phyloP scores from a whole-genome alignment of 2,329 filamentous ascomycete genomes.

The Fusarium humuli region DNA sequence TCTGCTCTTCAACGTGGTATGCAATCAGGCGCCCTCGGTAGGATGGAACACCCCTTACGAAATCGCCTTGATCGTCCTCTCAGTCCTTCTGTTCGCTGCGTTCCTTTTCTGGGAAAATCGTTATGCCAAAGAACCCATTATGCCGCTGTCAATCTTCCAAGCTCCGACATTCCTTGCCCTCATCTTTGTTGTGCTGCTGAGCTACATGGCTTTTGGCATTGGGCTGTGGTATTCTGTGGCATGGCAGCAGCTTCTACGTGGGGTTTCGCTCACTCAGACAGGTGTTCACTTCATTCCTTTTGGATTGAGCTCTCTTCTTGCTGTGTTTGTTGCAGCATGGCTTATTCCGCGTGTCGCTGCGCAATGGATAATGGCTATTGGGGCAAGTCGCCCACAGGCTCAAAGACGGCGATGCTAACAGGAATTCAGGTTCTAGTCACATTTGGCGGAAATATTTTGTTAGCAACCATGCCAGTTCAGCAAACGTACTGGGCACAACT shows the following conservation, averaged over 20 bases:
- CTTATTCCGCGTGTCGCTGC: constrained; percentile 60
- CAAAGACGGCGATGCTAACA: not conserved
- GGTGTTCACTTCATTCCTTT: constrained; percentile 12
- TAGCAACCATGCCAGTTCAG: constrained; percentile 58
- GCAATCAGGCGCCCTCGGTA: constrained; percentile 60
- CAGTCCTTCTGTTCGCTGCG: constrained; percentile 45
- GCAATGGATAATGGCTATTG: constrained; percentile 61
- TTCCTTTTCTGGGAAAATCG: constrained; percentile 58
- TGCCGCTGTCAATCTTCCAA: constrained; percentile 59
- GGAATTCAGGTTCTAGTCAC: not conserved
- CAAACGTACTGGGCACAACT: constrained; percentile 56
- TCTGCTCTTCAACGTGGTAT: constrained; percentile 63
- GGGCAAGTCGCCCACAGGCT: constrained; percentile 38
- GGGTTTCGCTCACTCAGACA: constrained; percentile 49
- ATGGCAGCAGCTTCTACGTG: constrained; percentile 58
- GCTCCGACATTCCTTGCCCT: constrained; percentile 58
- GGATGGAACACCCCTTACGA: constrained; percentile 59
- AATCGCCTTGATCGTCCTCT: constrained; percentile 54
- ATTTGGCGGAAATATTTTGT: constrained; percentile 3
- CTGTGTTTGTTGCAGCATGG: constrained; percentile 50
- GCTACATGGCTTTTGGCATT: constrained; percentile 62
- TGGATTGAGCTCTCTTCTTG: constrained; percentile 6
- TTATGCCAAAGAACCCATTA: constrained; percentile 55
- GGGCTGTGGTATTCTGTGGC: constrained; percentile 61
- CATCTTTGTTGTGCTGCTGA: constrained; percentile 57